Evolutionary conservation across 768 basidiomycete genomes (phyloP).

Genomic region (Tricholoma flavovirens): DNA sequence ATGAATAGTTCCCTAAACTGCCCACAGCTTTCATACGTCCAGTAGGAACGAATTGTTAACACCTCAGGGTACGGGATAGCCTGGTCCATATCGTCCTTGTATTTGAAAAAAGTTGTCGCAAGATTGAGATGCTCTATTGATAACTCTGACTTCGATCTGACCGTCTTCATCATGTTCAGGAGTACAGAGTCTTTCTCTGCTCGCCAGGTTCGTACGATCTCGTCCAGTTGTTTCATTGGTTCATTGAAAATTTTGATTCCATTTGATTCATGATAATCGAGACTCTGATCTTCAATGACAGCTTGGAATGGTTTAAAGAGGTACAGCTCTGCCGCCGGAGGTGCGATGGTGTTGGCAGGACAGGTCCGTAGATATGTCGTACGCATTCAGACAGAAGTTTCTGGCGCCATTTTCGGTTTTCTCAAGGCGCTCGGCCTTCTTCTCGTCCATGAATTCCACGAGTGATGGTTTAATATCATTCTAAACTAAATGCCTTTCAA

Average conservation of each 20-base stretch:
- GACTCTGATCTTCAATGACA: not conserved
- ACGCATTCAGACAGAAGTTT: not conserved
- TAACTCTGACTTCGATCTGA: not conserved
- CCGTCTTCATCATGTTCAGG: not conserved
- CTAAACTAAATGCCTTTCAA: not conserved
- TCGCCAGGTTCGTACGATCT: not conserved
- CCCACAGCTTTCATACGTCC: not conserved
- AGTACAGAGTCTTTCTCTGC: not conserved
- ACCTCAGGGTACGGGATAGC: not conserved
- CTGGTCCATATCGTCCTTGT: not conserved
- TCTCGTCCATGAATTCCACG: not conserved
- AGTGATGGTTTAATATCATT: not conserved
- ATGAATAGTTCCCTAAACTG: not conserved
- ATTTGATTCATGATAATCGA: not conserved
- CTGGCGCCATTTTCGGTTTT: not conserved
- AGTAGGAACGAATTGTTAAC: not conserved
- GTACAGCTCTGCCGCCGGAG: not conserved
- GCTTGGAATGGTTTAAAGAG: not conserved
- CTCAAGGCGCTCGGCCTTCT: not conserved
- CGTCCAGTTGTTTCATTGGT: not conserved
- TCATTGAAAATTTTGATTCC: not conserved
- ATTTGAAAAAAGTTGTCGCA: not conserved
- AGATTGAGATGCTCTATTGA: not conserved
- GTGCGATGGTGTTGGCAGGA: not conserved
- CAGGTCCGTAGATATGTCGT: not conserved